Conservation (phyloP, 1,139 yeast species). For the Nakaseomyces kungkrabaensis region DNA sequence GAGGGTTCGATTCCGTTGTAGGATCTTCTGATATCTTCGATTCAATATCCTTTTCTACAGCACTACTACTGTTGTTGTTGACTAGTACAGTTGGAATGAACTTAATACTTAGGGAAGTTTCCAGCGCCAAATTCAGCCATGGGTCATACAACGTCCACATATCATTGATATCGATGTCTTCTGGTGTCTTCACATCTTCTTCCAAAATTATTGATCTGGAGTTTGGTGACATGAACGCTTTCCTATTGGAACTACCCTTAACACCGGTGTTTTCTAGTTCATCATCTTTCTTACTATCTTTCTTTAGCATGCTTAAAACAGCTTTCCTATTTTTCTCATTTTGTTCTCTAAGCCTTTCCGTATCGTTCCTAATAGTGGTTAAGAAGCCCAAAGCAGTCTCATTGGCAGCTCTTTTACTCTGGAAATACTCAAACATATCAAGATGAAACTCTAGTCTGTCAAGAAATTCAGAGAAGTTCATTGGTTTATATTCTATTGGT, state of each 20-base stretch:
- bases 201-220: slow-evolving; percentile 9
- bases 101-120: slow-evolving; percentile 29
- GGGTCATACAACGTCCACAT: slow-evolving; percentile 29
- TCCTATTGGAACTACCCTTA: background rate
- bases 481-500: slow-evolving; percentile 44
- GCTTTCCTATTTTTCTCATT: slow-evolving; percentile 12
- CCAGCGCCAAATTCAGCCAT: slow-evolving; percentile 29
- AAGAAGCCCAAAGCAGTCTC: slow-evolving; percentile 4
- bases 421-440: slow-evolving; percentile 22
- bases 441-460: slow-evolving; percentile 32
- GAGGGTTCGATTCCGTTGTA: background rate
- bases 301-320: background rate
- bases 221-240: background rate
- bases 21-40: background rate
- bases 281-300: background rate
- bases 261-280: background rate
- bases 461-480: slow-evolving; percentile 41
- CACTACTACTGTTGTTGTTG: background rate
- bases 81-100: slow-evolving; percentile 25
- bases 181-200: slow-evolving; percentile 12
- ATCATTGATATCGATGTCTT: slow-evolving; percentile 23
- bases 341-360: slow-evolving; percentile 7
- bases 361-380: slow-evolving; percentile 9
- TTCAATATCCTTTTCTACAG: background rate
- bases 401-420: slow-evolving; percentile 12